Evolutionary conservation across 2,329 filamentous ascomycete genomes (phyloP).

Genomic region (Pseudogymnoascus sp.): DNA sequence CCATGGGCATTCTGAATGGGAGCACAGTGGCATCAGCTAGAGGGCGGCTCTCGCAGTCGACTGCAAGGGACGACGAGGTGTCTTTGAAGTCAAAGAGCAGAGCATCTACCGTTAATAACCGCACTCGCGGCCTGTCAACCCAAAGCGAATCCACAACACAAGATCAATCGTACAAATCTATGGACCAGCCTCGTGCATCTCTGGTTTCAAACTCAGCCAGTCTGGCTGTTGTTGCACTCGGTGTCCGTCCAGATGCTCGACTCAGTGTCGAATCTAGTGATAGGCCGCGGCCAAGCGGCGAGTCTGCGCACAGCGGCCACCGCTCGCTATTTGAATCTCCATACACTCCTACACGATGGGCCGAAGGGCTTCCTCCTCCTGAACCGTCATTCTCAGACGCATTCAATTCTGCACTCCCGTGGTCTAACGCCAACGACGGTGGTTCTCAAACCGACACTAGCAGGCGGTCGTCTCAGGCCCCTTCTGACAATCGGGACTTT

Average conservation of each 20-base stretch:
- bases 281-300: conserved; percentile 3
- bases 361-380: conserved; percentile 26
- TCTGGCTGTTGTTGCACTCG: background rate
- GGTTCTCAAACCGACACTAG: conserved; percentile 31
- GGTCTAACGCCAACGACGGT: conserved; percentile 58
- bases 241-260: background rate
- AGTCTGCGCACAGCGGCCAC: background rate
- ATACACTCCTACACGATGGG: background rate
- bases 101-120: conserved; percentile 22
- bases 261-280: background rate
- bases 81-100: conserved; percentile 26
- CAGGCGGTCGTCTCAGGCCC: conserved; percentile 46
- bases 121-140: conserved; percentile 52
- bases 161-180: background rate
- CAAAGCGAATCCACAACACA: conserved; percentile 52
- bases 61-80: conserved; percentile 31
- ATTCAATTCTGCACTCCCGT: conserved; percentile 80
- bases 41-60: conserved; percentile 29
- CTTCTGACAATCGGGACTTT: conserved; percentile 47
- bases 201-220: background rate
- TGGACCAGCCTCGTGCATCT: background rate
- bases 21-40: conserved; percentile 30
- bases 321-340: background rate
- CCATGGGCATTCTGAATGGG: conserved; percentile 72
- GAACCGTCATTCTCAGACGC: conserved; percentile 58